Evolutionary conservation across 352 stramenopile species (phyloP), one percentile per base, ranked within the genome.

Genomic region (Pythium graminicola): DNA sequence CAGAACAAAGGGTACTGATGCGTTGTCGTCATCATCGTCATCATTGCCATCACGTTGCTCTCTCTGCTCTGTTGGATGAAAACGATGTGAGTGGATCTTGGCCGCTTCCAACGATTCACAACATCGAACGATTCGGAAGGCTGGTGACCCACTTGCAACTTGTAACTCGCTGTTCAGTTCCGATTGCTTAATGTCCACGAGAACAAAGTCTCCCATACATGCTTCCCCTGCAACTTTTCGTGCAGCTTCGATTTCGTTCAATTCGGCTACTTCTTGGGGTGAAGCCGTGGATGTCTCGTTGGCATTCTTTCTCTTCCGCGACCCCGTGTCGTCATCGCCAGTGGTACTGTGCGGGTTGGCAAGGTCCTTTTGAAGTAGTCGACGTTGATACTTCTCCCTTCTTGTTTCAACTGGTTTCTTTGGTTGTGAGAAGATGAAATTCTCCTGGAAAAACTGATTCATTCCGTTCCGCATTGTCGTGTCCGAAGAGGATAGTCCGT

Each of bases 391-490:
- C 20, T 42, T 32, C 3, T 49, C 52, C n/a, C 31, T n/a, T 26
- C 26, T 16, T 1, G 22, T 23, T 14, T n/a, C 33, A 2, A 39
- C 10, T 14, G 40, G 19, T 24, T 42, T 49, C 33, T 64, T 54
- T 3, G 78, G 73, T 0, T 69, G 65, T 17, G 78, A 86, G 46
- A 84, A 89, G 17, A 85, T 76, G 44, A 83, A 89, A 35, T 89
- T 85, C 6, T 85, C 73, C 32, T 81, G 72, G 3, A 80, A 57
- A 26, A 77, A 70, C 16, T 85, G 73, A 17, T 70, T 80, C 55
- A 81, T 63, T 1, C 63, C 65, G 43, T 74, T 64, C 6, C 40
- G 56, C 0, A 60, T 45, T 1, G 50, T 50, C 6, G 27, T 28
- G 10, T 67, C 50, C 2, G 54, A 19, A n/a, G 42, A n/a, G n/a